Conservation (phyloP, 179 eudicot genomes). For the Patellifolia procumbens region DNA sequence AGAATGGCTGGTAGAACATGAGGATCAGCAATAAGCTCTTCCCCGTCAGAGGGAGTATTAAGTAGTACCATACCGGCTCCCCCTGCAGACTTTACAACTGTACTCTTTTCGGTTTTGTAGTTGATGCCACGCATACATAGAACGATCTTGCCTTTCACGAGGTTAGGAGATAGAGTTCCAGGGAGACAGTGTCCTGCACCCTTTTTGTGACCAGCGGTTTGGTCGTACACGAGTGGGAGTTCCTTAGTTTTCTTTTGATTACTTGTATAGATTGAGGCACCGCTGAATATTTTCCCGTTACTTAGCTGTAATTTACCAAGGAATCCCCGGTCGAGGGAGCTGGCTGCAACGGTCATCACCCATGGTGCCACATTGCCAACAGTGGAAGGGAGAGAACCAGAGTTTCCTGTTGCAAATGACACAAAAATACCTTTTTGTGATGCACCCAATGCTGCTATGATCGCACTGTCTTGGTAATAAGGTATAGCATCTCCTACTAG, state of each 20-base stretch:
- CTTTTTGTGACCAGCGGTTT: constrained; percentile 40
- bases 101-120: constrained; percentile 45
- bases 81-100: constrained; percentile 52
- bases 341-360: constrained; percentile 65
- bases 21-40: constrained; percentile 60
- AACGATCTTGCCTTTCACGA: constrained; percentile 57
- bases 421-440: constrained; percentile 50
- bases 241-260: constrained; percentile 36
- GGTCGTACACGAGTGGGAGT: constrained; percentile 44
- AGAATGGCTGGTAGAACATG: constrained; percentile 59
- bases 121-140: constrained; percentile 55
- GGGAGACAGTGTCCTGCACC: constrained; percentile 42
- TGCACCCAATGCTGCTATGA: constrained; percentile 60
- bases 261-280: constrained; percentile 48
- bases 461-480: constrained; percentile 46
- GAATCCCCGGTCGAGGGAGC: constrained; percentile 54
- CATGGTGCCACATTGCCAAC: constrained; percentile 66
- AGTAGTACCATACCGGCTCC: constrained; percentile 65
- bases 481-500: constrained; percentile 56
- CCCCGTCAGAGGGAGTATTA: constrained; percentile 46
- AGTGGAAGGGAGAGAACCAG: constrained; percentile 49
- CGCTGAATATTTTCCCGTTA: constrained; percentile 40
- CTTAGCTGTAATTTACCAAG: constrained; percentile 47
- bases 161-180: constrained; percentile 35
- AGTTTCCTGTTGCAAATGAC: constrained; percentile 66